Percentiles rank a stretch among this genome's conserved stretches.
Evolutionary conservation across 1,139 yeast genomes (phyloP).

Genomic region (Zygoascus meyerae): DNA sequence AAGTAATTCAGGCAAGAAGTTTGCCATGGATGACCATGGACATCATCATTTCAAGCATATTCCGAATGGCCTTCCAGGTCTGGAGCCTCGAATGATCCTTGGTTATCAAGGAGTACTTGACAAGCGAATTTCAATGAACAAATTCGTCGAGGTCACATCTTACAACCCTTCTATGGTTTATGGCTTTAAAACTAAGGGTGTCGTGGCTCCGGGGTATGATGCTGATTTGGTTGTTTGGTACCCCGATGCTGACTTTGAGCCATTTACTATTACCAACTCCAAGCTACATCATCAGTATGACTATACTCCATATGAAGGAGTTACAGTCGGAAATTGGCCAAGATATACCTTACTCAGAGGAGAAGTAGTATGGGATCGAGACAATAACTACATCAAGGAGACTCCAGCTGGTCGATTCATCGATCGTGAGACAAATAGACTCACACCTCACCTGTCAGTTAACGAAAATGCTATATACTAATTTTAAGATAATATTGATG

Average conservation of each 20-base stretch:
- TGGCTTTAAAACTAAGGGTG: constrained; percentile 33
- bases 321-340: constrained; percentile 43
- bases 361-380: constrained; percentile 15
- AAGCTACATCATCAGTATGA: constrained; percentile 42
- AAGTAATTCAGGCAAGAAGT: constrained; percentile 36
- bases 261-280: constrained; percentile 32
- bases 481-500: no score
- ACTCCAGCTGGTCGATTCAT: constrained; percentile 9
- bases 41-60: constrained; percentile 37
- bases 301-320: constrained; percentile 44
- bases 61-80: constrained; percentile 45
- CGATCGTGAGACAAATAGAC: constrained; percentile 7
- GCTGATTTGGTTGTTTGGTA: constrained; percentile 44
- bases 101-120: constrained; percentile 41
- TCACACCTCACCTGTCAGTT: constrained; percentile 1
- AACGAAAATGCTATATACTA: constrained; percentile 1
- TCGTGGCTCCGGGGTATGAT: constrained; percentile 40
- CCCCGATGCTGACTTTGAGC: constrained; percentile 32
- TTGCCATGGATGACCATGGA: constrained; percentile 34
- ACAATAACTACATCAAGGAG: constrained; percentile 3
- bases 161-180: constrained; percentile 44
- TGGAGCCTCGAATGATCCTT: constrained; percentile 43
- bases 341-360: constrained; percentile 33
- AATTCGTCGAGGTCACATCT: constrained; percentile 40
- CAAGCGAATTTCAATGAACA: constrained; percentile 38